Percentiles rank a stretch among this genome's conserved stretches.
Evolutionary conservation across 768 basidiomycete species (phyloP).

Genomic region (Naematelia encephala): DNA sequence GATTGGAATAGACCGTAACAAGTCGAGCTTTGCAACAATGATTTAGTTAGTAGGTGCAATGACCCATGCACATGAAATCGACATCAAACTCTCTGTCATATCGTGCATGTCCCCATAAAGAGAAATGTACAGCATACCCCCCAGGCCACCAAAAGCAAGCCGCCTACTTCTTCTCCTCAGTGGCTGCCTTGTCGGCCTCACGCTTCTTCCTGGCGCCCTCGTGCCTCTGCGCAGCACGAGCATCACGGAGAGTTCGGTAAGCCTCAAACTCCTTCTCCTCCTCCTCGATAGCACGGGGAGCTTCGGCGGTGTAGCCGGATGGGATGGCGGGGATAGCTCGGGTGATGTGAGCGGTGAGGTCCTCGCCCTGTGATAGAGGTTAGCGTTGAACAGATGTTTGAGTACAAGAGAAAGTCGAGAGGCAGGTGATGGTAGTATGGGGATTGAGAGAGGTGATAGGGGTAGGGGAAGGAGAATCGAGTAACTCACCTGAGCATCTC

Average conservation of each 20-base stretch:
- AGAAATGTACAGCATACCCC: not conserved
- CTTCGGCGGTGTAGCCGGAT: conserved; percentile 64
- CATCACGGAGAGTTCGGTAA: conserved; percentile 78
- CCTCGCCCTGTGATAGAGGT: conserved; percentile 73
- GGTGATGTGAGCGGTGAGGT: conserved; percentile 74
- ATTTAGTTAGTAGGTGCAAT: too few species aligned
- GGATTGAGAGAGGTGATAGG: not conserved
- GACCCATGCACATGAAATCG: not conserved
- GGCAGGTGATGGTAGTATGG: not conserved
- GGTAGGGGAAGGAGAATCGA: not conserved
- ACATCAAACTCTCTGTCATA: conserved; percentile 1
- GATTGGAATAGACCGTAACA: too few species aligned
- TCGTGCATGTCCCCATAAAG: conserved; percentile 6
- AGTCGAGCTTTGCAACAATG: too few species aligned
- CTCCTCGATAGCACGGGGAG: conserved; percentile 85
- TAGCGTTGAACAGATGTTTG: too few species aligned
- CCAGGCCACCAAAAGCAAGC: not conserved
- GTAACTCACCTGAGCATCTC: conserved; percentile 76
- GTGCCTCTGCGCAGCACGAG: conserved; percentile 75
- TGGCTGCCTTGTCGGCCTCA: conserved; percentile 47
- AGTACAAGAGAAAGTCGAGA: not conserved
- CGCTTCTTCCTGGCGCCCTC: conserved; percentile 78
- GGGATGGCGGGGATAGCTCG: conserved; percentile 61
- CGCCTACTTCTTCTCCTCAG: conserved; percentile 23
- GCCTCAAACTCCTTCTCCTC: conserved; percentile 88